These are phyloP conservation scores for Colletotrichum sp. DNA, from an alignment of 2,329 filamentous ascomycete species.

Conservation along the genomic window DNA sequence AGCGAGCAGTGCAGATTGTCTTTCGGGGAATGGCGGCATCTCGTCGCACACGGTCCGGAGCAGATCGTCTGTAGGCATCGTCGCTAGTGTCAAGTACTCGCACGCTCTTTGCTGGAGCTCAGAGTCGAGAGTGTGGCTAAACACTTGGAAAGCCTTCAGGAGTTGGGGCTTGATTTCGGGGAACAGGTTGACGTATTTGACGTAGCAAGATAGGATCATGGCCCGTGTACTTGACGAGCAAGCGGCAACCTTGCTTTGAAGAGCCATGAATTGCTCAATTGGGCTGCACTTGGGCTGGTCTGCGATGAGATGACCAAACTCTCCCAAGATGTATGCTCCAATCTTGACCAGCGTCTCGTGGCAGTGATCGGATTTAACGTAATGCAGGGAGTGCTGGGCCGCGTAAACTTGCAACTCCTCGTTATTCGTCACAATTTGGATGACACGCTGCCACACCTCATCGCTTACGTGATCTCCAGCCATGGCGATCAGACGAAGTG, in stretches of 20 bases:
- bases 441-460: constrained; percentile 98
- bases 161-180: constrained; percentile 98
- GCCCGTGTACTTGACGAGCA: constrained; percentile 90
- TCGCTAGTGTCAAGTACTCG: constrained; percentile 89
- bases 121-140: constrained; percentile 93
- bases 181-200: constrained; percentile 98
- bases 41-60: constrained; percentile 95
- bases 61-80: constrained; percentile 86
- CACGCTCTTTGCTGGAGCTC: constrained; percentile 96
- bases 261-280: constrained; percentile 93
- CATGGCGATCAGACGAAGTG: constrained; percentile 90
- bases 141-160: constrained; percentile 85
- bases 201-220: constrained; percentile 92
- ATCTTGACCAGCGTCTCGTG: constrained; percentile 99
- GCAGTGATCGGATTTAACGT: constrained; percentile 90
- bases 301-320: constrained; percentile 96
- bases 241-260: constrained; percentile 87
- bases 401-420: constrained; percentile 97
- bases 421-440: constrained; percentile 99
- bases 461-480: constrained; percentile 98
- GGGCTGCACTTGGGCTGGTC: constrained; percentile 92
- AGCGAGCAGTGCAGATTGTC: constrained; percentile 89
- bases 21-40: constrained; percentile 97
- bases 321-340: constrained; percentile 91
- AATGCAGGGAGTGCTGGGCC: constrained; percentile 89